Base-by-base conservation (phyloP, 345 rosid species). In the Isatis tinctoria region DNA sequence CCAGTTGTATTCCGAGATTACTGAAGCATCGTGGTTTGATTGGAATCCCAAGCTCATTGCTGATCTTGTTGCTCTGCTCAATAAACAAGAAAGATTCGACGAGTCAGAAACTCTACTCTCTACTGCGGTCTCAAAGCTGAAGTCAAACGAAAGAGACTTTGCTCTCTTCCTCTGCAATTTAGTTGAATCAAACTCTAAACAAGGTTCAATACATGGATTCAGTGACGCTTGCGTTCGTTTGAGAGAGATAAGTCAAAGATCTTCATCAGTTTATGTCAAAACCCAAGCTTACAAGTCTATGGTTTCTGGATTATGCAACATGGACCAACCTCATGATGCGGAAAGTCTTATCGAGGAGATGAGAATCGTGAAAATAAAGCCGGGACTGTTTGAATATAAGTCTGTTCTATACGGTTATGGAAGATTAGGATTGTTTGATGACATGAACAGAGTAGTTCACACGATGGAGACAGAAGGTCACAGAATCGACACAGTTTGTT, bases 31-130 rank as follows among this genome's bases (percentile, higher is more conserved):
- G 0, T 93, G 98, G 98, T 91, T 87, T 66, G 68, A 80, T 58
- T 93, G 98, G 98, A 88, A 93, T 60, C 83, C 94, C 0, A 89
- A 88, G 85, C 78, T 94, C 59, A 85, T 83, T 10, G 93, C 98
- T 3, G 79, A 88, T 8, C 81, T 94, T 60, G 70, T 79, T 20
- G 87, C 94, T n/a, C 67, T 78, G 40, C 86, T 94, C 17, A 82
- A 83, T 62, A 89, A 79, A 51, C 93, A 75, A 70, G 93, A 88
- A 64, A 70, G 45, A 10, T 30, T 69, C 27, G 43, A n/a, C 0
- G 93, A 87, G 60, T 82, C 88, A 35, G 74, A 82, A 47, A 63
- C 81, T 67, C 63, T 94, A 44, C 41, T 84, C 10, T 78, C 81
- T 49, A 47, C 44, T 36, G 36, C 91, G 0, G 36, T 84, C 71